phyloP scores from a whole-genome alignment of 805 yeast species.

The Yarrowia alimentaria region DNA sequence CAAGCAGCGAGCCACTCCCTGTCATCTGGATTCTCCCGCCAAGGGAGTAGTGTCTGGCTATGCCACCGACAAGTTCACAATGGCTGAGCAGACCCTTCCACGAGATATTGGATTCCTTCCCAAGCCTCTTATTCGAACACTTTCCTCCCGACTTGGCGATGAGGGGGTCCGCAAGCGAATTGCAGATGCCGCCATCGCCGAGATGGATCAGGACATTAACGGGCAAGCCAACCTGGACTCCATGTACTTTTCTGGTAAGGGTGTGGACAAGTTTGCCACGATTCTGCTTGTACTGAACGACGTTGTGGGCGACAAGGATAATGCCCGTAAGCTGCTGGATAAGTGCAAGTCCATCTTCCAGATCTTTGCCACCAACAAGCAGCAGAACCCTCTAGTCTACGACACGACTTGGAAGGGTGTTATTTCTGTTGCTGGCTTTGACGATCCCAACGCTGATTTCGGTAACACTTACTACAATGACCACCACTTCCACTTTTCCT shows the following conservation, averaged over 20 bases:
- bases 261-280: constrained; percentile 78
- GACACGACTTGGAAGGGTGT: constrained; percentile 77
- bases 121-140: constrained; percentile 49
- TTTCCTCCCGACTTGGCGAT: constrained; percentile 41
- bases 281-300: constrained; percentile 64
- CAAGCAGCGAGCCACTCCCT: constrained; percentile 37
- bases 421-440: constrained; percentile 61
- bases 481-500: constrained; percentile 87
- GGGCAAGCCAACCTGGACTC: constrained; percentile 62
- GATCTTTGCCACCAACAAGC: constrained; percentile 62
- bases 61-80: constrained; percentile 37
- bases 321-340: constrained; percentile 51
- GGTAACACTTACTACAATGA: constrained; percentile 80
- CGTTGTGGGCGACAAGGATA: constrained; percentile 52
- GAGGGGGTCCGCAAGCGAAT: constrained; percentile 44
- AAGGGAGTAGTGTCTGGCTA: constrained; percentile 42
- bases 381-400: constrained; percentile 64
- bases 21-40: constrained; percentile 48
- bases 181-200: constrained; percentile 46
- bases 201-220: constrained; percentile 48
- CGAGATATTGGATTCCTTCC: constrained; percentile 49
- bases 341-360: constrained; percentile 62
- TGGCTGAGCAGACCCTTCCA: constrained; percentile 42
- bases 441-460: constrained; percentile 58
- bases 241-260: constrained; percentile 86